Conservation (phyloP, 768 basidiomycete species). For the Lactarius tabidus region DNA sequence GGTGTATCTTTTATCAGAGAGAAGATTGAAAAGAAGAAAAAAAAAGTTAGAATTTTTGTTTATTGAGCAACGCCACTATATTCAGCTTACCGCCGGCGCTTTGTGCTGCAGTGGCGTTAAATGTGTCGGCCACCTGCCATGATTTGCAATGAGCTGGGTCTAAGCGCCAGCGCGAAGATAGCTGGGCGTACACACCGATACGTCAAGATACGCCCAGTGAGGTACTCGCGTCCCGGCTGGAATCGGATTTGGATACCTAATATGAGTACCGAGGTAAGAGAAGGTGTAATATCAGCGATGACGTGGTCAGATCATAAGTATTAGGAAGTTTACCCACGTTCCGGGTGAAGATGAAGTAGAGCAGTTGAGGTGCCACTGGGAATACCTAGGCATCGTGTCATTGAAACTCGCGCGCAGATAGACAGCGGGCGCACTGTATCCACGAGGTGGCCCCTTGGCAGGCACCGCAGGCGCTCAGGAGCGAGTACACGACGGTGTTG, state of each 20-base stretch:
- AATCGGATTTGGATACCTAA: not conserved
- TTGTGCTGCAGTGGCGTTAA: not conserved
- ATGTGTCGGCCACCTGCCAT: not conserved
- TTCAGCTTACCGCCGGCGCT: not conserved
- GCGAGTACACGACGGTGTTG: slow-evolving; percentile 7
- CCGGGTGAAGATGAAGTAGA: not conserved
- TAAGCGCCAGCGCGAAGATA: not conserved
- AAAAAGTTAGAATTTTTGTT: not conserved
- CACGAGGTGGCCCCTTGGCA: not conserved
- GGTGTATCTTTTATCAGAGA: not conserved
- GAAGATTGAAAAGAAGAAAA: not conserved
- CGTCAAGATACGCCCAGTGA: slow-evolving; percentile 6
- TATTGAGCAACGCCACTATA: not conserved
- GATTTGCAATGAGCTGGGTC: not conserved
- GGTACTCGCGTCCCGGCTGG: not conserved
- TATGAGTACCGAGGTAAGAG: not conserved
- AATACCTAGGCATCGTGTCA: too few species aligned
- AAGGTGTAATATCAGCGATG: not conserved
- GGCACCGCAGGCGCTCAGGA: slow-evolving; percentile 5
- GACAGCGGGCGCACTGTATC: not conserved
- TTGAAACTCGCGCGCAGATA: not conserved
- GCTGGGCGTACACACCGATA: not conserved
- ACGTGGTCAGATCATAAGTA: not conserved
- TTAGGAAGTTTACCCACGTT: not conserved
- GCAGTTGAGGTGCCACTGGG: slow-evolving; percentile 6